These are phyloP conservation scores for Copromyces sp. DNA, from an alignment of 495 filamentous ascomycete genomes.

Conservation along the genomic window DNA sequence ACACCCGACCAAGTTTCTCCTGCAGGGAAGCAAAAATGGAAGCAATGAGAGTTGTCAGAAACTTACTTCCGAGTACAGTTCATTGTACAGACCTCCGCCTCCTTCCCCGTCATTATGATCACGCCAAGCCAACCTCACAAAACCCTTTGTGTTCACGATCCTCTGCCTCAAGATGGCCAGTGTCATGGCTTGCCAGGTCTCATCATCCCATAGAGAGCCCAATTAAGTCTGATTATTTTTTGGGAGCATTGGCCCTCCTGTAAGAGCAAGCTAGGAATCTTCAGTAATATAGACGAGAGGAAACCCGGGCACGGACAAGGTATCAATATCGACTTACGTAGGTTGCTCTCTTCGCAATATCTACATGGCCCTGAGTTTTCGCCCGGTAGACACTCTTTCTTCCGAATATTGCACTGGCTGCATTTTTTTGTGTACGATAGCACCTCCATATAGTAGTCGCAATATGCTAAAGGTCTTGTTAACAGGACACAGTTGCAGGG, in stretches of 20 bases:
- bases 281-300: not conserved
- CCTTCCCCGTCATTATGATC: not conserved
- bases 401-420: not conserved
- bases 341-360: not conserved
- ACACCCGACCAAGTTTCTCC: not conserved
- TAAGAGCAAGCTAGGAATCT: not conserved
- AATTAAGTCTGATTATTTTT: not conserved
- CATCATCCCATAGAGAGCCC: not conserved
- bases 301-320: not conserved
- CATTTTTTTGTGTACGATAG: not conserved
- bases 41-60: not conserved
- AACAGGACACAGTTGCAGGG: not conserved
- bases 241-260: not conserved
- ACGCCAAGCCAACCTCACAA: not conserved
- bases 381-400: not conserved
- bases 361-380: not conserved
- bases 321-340: not conserved
- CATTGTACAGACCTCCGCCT: not conserved
- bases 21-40: not conserved
- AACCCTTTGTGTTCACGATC: not conserved
- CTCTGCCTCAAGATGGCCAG: not conserved
- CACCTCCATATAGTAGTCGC: not conserved
- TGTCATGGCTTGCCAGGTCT: not conserved
- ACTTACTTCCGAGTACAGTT: not conserved
- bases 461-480: not conserved